Evolutionary conservation across 1,139 yeast species (phyloP), one percentile per base, ranked within the genome.

Genomic region (Sugiyamaella grinbergsii): DNA sequence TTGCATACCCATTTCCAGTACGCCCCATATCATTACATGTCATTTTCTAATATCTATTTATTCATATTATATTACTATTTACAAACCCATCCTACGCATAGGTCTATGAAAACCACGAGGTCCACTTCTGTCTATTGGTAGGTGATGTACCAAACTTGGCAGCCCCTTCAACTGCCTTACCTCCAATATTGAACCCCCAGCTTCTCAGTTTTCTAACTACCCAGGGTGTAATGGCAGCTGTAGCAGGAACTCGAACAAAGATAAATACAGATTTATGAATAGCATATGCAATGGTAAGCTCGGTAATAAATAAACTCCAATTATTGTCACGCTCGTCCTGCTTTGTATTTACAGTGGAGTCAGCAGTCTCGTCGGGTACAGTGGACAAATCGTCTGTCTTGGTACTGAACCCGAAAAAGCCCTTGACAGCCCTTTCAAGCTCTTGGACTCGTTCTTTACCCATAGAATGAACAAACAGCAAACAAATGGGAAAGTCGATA

Each of bases 141-240:
- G 85, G 79, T 47, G 73, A 70, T 7, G 74, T 73, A 7, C 89
- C 89, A 57, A 82, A 80, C 55, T 73, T 74, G 19, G 50, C 50
- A 8, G 44, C 57, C 2, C 56, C 52, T 54, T 36, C 63, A 13
- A 53, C 60, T 3, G 64, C 63, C 55, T 72, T 71, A 49, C 72
- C 76, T 4, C 93, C 93, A 51, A 89, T 78, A 53, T 84, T 81
- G 71, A 87, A 87, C 1, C 97, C 97, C 90, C 90, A 81, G 24
- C 75, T 69, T 56, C 87, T 79, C 57, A 91, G 75, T 32, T 73
- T 64, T 51, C 70, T 75, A 13, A 89, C 96, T 1, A 89, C 77
- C 4, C 81, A 68, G 1, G 98, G 99, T 0, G 98, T 90, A 16
- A 91, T 79, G 4, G 96, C 96, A 0, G 97, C 97, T 0, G 97